Evolutionary conservation across 345 rosid genomes (phyloP).

Genomic region (Moricandia arvensis): DNA sequence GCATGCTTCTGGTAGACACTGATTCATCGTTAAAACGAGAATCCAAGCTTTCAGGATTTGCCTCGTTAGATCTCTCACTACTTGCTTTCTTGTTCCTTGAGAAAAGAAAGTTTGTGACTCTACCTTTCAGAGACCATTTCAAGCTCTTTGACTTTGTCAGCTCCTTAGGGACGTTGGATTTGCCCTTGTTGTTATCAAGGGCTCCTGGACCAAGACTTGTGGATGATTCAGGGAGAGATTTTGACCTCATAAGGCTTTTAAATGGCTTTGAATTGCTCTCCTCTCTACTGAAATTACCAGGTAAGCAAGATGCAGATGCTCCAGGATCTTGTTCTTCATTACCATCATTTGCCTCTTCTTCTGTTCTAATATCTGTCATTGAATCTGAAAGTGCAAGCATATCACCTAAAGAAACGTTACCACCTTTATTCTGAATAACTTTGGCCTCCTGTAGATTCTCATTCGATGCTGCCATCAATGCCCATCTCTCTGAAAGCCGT

Average conservation of each 20-base stretch:
- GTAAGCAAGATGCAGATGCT: slow-evolving; percentile 50
- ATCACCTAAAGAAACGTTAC: slow-evolving; percentile 81
- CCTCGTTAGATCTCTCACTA: slow-evolving; percentile 41
- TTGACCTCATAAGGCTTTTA: slow-evolving; percentile 61
- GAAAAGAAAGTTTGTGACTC: slow-evolving; percentile 63
- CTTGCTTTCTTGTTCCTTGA: slow-evolving; percentile 49
- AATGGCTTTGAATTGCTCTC: slow-evolving; percentile 43
- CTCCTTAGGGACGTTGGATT: slow-evolving; percentile 40
- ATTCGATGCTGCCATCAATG: slow-evolving; percentile 60
- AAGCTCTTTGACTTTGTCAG: slow-evolving; percentile 48
- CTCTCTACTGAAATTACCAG: slow-evolving; percentile 43
- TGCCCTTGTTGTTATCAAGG: slow-evolving; percentile 24
- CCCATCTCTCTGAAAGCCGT: slow-evolving; percentile 93
- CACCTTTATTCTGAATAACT: slow-evolving; percentile 45
- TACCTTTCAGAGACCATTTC: slow-evolving; percentile 56
- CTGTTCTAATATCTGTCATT: slow-evolving; percentile 38
- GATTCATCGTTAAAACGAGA: slow-evolving; percentile 30
- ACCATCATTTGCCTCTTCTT: slow-evolving; percentile 47
- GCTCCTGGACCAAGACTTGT: slow-evolving; percentile 44
- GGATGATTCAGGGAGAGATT: slow-evolving; percentile 73
- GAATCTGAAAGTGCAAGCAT: slow-evolving; percentile 89
- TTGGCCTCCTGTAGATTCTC: slow-evolving; percentile 54
- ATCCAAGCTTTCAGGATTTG: slow-evolving; percentile 28
- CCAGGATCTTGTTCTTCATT: slow-evolving; percentile 42
- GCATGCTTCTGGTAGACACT: slow-evolving; percentile 18